These are phyloP conservation scores for Cryphonectria parasitica DNA, from an alignment of 2,329 filamentous ascomycete species.

Conservation along the genomic window DNA sequence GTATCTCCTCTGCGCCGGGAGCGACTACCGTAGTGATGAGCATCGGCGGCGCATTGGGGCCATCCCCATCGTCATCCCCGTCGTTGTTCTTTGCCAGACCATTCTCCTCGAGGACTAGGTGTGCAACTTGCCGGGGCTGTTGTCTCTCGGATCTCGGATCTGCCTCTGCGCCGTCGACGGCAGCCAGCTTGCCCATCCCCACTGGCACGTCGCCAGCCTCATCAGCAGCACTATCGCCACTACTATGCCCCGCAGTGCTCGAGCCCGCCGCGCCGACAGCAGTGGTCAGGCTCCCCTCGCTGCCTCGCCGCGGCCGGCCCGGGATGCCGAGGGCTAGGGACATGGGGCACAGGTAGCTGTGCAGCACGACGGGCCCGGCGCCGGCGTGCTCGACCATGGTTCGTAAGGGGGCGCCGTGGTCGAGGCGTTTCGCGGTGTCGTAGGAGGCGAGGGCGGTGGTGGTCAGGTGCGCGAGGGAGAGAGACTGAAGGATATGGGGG, in stretches of 20 bases:
- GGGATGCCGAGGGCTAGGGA: conserved; percentile 22
- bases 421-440: conserved; percentile 56
- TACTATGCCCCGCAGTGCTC: background rate
- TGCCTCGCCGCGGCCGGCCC: background rate
- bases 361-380: conserved; percentile 45
- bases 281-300: conserved; percentile 18
- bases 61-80: conserved; percentile 25
- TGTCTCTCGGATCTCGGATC: background rate
- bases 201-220: conserved; percentile 8
- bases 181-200: background rate
- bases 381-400: conserved; percentile 61
- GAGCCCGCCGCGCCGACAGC: background rate
- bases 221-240: conserved; percentile 21
- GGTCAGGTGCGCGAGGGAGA: conserved; percentile 57
- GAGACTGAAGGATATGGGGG: conserved; percentile 35
- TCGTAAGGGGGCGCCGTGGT: conserved; percentile 57
- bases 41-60: conserved; percentile 48
- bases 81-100: background rate
- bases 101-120: background rate
- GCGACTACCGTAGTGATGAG: conserved; percentile 61
- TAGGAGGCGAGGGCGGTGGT: conserved; percentile 57
- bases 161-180: background rate
- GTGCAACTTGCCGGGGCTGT: background rate
- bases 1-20: conserved; percentile 48
- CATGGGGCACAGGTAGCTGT: conserved; percentile 31